Percentiles rank a stretch among this genome's conserved stretches.
Evolutionary conservation across 2,329 filamentous ascomycete species (phyloP).

Genomic region (Ophiocordyceps camponoti-floridani): DNA sequence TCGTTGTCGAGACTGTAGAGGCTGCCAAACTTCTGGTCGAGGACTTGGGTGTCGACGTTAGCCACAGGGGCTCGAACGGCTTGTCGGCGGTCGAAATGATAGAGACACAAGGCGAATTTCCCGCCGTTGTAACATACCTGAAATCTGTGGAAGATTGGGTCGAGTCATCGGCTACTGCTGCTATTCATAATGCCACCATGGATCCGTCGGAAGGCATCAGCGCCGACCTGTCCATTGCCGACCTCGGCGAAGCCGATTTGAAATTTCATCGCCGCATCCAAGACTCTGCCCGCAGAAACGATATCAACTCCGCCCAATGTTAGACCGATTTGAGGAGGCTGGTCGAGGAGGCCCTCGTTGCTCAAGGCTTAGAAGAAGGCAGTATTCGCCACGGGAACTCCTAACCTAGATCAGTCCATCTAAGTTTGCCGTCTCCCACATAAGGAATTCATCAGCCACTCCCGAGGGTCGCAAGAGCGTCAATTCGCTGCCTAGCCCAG

Average conservation of each 20-base stretch:
- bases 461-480: constrained; percentile 33
- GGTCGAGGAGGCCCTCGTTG: constrained; percentile 62
- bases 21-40: constrained; percentile 68
- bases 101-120: constrained; percentile 58
- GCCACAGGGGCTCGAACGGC: constrained; percentile 52
- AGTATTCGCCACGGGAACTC: constrained; percentile 44
- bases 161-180: constrained; percentile 10
- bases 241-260: constrained; percentile 50
- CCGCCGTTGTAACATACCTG: constrained; percentile 58
- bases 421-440: constrained; percentile 40
- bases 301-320: constrained; percentile 66
- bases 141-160: constrained; percentile 9
- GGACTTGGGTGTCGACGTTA: constrained; percentile 55
- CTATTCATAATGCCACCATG: constrained; percentile 9
- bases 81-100: constrained; percentile 71
- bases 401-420: constrained; percentile 23
- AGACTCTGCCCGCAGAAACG: constrained; percentile 64
- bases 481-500: constrained; percentile 28
- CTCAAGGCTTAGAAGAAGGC: constrained; percentile 43
- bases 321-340: constrained; percentile 64
- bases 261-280: constrained; percentile 79
- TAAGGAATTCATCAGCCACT: constrained; percentile 32
- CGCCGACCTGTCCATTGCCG: constrained; percentile 61
- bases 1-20: constrained; percentile 68
- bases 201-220: constrained; percentile 58